These are phyloP conservation scores for Polyplosphaeria fusca DNA, from an alignment of 495 filamentous ascomycete species.

Conservation along the genomic window DNA sequence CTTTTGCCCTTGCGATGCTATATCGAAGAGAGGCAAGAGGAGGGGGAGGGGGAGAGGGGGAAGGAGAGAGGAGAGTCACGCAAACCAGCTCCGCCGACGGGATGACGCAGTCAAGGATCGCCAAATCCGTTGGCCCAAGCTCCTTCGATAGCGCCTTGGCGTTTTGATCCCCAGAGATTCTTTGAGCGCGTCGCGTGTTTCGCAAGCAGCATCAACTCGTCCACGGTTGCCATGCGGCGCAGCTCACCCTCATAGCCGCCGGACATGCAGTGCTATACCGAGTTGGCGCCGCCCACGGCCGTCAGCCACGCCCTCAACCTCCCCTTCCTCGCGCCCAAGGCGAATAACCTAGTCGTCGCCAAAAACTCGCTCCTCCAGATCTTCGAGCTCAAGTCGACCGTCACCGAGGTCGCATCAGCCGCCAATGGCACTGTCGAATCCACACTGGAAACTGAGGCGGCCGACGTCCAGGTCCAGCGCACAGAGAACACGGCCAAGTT, in stretches of 20 bases:
- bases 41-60: not conserved
- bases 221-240: too few relatives aligned
- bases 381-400: slow-evolving; percentile 57
- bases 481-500: slow-evolving; percentile 68
- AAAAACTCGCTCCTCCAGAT: slow-evolving; percentile 90
- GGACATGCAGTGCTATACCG: slow-evolving; percentile 85
- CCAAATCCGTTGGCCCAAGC: too few relatives aligned
- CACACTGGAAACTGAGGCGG: slow-evolving; percentile 22
- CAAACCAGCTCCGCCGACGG: too few relatives aligned
- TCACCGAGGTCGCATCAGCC: slow-evolving; percentile 18
- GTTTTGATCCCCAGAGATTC: too few relatives aligned
- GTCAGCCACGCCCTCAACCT: slow-evolving; percentile 83
- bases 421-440: slow-evolving; percentile 35
- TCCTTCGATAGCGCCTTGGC: too few relatives aligned
- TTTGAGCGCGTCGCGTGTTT: too few relatives aligned
- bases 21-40: not conserved
- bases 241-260: too few relatives aligned
- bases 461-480: slow-evolving; percentile 42
- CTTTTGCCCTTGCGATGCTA: not conserved
- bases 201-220: too few relatives aligned
- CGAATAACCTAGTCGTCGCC: slow-evolving; percentile 80
- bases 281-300: slow-evolving; percentile 86
- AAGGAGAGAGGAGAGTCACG: not conserved
- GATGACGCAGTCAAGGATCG: too few relatives aligned
- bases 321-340: slow-evolving; percentile 69